phyloP scores from a whole-genome alignment of 2,329 filamentous ascomycete genomes.

The Exophiala oligosperma region DNA sequence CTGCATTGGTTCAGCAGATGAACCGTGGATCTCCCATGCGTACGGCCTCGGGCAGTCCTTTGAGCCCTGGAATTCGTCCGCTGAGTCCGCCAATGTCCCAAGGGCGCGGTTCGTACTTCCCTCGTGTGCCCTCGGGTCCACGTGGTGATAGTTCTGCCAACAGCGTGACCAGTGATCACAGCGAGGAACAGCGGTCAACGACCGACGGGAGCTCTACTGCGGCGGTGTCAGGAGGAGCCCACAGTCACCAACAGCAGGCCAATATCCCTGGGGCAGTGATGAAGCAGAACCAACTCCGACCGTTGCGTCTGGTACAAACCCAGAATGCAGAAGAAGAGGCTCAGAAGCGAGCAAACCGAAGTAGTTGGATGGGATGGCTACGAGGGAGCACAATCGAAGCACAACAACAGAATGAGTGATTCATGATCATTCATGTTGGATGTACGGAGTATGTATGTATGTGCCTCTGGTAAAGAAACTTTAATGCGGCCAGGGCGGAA shows the following conservation, averaged over 20 bases:
- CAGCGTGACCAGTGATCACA: slow-evolving; percentile 51
- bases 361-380: slow-evolving; percentile 50
- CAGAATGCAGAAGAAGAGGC: slow-evolving; percentile 53
- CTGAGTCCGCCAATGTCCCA: slow-evolving; percentile 49
- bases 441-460: background rate
- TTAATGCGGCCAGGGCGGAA: too few relatives aligned
- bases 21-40: slow-evolving; percentile 66
- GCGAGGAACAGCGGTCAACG: slow-evolving; percentile 44
- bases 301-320: slow-evolving; percentile 84
- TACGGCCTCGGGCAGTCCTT: slow-evolving; percentile 52
- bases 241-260: slow-evolving; percentile 53
- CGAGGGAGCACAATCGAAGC: slow-evolving; percentile 22
- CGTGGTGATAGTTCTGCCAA: slow-evolving; percentile 67
- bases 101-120: slow-evolving; percentile 62
- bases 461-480: background rate
- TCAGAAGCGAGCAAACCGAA: slow-evolving; percentile 46
- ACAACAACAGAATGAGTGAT: slow-evolving; percentile 18
- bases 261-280: slow-evolving; percentile 66
- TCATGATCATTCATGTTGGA: background rate
- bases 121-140: slow-evolving; percentile 38
- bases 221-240: slow-evolving; percentile 28
- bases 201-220: slow-evolving; percentile 51
- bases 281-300: slow-evolving; percentile 73
- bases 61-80: slow-evolving; percentile 54
- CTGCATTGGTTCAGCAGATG: slow-evolving; percentile 83